These are phyloP conservation scores for Fusarium abutilonis DNA, from an alignment of 2,329 filamentous ascomycete species.

Conservation along the genomic window DNA sequence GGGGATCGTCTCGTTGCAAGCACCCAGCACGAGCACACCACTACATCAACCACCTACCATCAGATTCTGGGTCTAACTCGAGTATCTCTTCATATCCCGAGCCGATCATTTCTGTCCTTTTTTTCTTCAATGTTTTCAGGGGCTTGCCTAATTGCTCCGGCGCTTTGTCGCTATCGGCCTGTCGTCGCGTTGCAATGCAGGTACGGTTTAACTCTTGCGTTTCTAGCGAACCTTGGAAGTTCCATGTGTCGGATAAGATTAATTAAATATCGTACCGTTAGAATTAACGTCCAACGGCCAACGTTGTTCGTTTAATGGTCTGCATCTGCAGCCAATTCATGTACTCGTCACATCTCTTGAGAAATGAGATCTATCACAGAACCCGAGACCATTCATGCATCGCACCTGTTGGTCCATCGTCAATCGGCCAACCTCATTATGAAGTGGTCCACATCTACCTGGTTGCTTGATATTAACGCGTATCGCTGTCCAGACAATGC, in stretches of 20 bases:
- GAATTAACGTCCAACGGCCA: conserved; percentile 1
- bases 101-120: conserved; percentile 24
- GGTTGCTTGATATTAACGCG: conserved; percentile 7
- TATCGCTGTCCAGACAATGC: conserved; percentile 23
- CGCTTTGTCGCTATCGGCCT: conserved; percentile 20
- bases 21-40: conserved; percentile 18
- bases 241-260: not conserved
- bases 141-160: conserved; percentile 23
- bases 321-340: not conserved
- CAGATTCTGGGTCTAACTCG: conserved; percentile 19
- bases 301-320: not conserved
- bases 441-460: conserved; percentile 25
- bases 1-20: conserved; percentile 13
- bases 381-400: not conserved
- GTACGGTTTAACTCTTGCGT: conserved; percentile 6
- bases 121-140: conserved; percentile 16
- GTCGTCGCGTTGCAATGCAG: conserved; percentile 17
- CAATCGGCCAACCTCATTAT: conserved; percentile 12
- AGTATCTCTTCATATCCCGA: conserved; percentile 22
- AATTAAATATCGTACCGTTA: conserved; percentile 6
- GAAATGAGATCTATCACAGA: not conserved
- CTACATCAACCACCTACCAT: conserved; percentile 17
- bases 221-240: not conserved
- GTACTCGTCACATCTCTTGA: not conserved
- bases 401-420: not conserved